Evolutionary conservation across 75 land plant genomes (phyloP).

Genomic region (Selaginella tamariscina): DNA sequence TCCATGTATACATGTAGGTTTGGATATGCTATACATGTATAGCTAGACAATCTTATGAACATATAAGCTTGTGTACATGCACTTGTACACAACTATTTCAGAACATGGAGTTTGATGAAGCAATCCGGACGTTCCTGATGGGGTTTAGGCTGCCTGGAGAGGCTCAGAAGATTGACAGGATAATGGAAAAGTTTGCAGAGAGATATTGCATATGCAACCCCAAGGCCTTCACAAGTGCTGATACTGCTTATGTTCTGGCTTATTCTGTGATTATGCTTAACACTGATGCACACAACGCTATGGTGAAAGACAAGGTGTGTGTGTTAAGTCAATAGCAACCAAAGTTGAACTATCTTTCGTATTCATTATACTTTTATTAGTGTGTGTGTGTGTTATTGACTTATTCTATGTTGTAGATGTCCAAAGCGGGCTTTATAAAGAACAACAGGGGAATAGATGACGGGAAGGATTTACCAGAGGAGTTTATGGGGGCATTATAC

Average conservation of each 20-base stretch:
- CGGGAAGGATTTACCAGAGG: slow-evolving; percentile 78
- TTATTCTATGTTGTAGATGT: slow-evolving; percentile 37
- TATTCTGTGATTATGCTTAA: slow-evolving; percentile 87
- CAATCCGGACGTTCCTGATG: slow-evolving; percentile 63
- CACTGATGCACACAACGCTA: slow-evolving; percentile 81
- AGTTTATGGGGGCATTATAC: slow-evolving; percentile 54
- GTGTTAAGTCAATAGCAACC: background rate
- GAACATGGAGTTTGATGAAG: slow-evolving; percentile 74
- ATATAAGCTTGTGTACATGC: too few relatives aligned
- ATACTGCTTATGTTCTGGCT: slow-evolving; percentile 84
- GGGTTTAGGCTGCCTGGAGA: slow-evolving; percentile 95
- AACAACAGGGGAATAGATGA: slow-evolving; percentile 79
- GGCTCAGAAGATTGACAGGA: slow-evolving; percentile 91
- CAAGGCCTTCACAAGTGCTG: slow-evolving; percentile 58
- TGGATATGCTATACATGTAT: too few relatives aligned
- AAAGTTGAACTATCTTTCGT: background rate
- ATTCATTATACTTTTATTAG: background rate
- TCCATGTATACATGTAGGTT: too few relatives aligned
- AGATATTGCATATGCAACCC: slow-evolving; percentile 87
- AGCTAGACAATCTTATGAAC: too few relatives aligned
- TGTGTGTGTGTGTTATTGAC: background rate
- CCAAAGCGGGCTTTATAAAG: slow-evolving; percentile 62
- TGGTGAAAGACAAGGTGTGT: slow-evolving; percentile 80
- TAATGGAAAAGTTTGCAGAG: slow-evolving; percentile 98
- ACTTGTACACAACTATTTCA: too few relatives aligned